These are phyloP conservation scores for Taphrina flavorubra DNA, from an alignment of 1,139 yeast genomes.

Conservation along the genomic window DNA sequence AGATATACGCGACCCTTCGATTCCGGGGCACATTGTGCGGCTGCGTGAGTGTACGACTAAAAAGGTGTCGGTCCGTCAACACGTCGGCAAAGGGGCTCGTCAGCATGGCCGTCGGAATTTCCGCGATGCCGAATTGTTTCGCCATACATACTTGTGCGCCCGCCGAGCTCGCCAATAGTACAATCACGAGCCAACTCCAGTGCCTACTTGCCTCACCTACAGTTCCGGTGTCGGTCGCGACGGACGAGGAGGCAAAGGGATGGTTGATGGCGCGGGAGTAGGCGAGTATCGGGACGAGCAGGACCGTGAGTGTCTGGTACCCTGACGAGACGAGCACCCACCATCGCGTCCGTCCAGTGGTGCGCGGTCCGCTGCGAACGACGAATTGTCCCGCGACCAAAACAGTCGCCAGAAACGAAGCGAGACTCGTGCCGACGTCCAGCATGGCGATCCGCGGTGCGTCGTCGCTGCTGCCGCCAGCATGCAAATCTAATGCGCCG, in stretches of 20 bases:
- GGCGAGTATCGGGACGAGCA: constrained; percentile 23
- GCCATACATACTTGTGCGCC: constrained; percentile 38
- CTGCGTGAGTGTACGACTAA: constrained; percentile 7
- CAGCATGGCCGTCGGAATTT: constrained; percentile 7
- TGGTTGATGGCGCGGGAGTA: constrained; percentile 10
- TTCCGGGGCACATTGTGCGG: constrained; percentile 16
- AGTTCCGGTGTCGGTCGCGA: too few relatives aligned
- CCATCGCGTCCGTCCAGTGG: constrained; percentile 31
- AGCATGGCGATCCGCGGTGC: constrained; percentile 13
- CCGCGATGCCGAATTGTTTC: constrained; percentile 28
- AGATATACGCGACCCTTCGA: constrained; percentile 25
- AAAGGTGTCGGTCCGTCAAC: constrained; percentile 33
- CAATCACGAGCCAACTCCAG: constrained; percentile 24
- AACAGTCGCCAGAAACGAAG: constrained; percentile 19
- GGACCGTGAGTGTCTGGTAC: constrained; percentile 21
- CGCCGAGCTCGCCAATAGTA: constrained; percentile 29
- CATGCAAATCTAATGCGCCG: constrained; percentile 1
- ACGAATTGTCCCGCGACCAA: constrained; percentile 25
- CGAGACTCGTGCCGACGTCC: constrained; percentile 22
- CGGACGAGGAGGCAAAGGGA: too few relatives aligned
- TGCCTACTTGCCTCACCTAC: not conserved
- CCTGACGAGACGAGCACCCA: constrained; percentile 12
- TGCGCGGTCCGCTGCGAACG: not conserved
- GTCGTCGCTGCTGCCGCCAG: not conserved
- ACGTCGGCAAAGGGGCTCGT: constrained; percentile 30